A percentile compares a stretch with the other conserved stretches of the same genome.
Evolutionary conservation across 148 eudicot genomes (phyloP).

Genomic region (Gaultheria prostrata): DNA sequence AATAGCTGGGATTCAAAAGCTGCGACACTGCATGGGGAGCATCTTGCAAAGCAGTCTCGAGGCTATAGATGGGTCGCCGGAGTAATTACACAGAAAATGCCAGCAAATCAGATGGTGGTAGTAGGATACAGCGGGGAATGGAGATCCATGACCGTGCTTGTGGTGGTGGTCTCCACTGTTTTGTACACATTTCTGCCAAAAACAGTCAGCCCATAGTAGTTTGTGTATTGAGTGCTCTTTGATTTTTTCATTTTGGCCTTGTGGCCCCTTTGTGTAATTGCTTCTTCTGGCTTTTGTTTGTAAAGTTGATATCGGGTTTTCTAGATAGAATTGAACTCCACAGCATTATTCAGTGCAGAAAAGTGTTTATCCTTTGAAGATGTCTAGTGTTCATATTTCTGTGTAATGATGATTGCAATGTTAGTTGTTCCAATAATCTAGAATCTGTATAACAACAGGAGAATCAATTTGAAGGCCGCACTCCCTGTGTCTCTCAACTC

Average conservation of each 20-base stretch:
- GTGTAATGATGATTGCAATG: background rate
- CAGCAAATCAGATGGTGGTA: constrained; percentile 10
- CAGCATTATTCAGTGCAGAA: background rate
- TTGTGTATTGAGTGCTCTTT: constrained; percentile 9
- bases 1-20: constrained; percentile 29
- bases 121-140: constrained; percentile 6
- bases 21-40: constrained; percentile 34
- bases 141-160: constrained; percentile 1
- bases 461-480: background rate
- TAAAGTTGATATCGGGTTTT: constrained; percentile 19
- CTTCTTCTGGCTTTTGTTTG: constrained; percentile 13
- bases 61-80: constrained; percentile 27
- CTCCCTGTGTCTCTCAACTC: background rate
- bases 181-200: constrained; percentile 18
- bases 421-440: background rate
- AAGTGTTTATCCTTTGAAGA: background rate
- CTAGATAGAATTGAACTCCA: constrained; percentile 17
- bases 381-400: background rate
- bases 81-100: constrained; percentile 17
- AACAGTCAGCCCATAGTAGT: constrained; percentile 6
- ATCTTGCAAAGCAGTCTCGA: constrained; percentile 46
- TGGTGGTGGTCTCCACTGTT: constrained; percentile 15
- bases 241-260: background rate
- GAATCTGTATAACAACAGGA: background rate
- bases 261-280: background rate